phyloP scores from a whole-genome alignment of 2,329 filamentous ascomycete genomes.

The Stagonosporopsis rhizophila region DNA sequence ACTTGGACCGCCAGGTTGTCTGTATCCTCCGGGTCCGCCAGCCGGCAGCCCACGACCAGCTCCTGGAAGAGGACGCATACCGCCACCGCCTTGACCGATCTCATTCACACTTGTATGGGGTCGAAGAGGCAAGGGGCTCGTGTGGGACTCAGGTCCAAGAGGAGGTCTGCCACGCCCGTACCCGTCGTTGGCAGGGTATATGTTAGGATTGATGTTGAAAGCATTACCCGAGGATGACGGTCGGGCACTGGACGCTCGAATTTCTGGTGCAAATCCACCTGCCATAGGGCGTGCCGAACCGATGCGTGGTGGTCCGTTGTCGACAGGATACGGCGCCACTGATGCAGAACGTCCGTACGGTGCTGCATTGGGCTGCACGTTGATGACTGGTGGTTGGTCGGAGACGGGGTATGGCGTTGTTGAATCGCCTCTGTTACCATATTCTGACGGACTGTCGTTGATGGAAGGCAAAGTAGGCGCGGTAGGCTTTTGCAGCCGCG shows the following conservation, averaged over 20 bases:
- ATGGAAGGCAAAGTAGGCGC: conserved; percentile 50
- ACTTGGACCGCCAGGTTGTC: conserved; percentile 49
- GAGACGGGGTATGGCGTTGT: conserved; percentile 55
- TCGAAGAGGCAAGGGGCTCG: conserved; percentile 44
- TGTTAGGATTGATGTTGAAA: conserved; percentile 59
- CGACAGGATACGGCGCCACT: conserved; percentile 73
- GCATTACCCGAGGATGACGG: conserved; percentile 53
- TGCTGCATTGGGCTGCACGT: conserved; percentile 27
- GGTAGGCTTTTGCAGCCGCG: conserved; percentile 51
- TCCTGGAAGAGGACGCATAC: conserved; percentile 37
- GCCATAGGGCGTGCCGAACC: conserved; percentile 41
- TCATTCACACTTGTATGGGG: conserved; percentile 48
- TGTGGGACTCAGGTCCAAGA: conserved; percentile 33
- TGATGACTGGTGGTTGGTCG: conserved; percentile 50
- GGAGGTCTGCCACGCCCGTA: conserved; percentile 41
- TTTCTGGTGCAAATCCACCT: conserved; percentile 54
- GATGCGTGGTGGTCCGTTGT: conserved; percentile 65
- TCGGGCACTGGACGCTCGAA: conserved; percentile 60
- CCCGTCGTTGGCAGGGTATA: conserved; percentile 44
- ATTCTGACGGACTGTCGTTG: conserved; percentile 48
- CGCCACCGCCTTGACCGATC: conserved; percentile 42
- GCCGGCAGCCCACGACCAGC: conserved; percentile 41
- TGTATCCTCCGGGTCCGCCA: conserved; percentile 44
- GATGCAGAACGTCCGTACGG: conserved; percentile 58
- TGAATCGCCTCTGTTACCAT: conserved; percentile 43